Percentiles rank a stretch among this genome's conserved stretches.
Conservation (phyloP, 495 filamentous ascomycete genomes). For the Aspergillus sclerotioniger region DNA sequence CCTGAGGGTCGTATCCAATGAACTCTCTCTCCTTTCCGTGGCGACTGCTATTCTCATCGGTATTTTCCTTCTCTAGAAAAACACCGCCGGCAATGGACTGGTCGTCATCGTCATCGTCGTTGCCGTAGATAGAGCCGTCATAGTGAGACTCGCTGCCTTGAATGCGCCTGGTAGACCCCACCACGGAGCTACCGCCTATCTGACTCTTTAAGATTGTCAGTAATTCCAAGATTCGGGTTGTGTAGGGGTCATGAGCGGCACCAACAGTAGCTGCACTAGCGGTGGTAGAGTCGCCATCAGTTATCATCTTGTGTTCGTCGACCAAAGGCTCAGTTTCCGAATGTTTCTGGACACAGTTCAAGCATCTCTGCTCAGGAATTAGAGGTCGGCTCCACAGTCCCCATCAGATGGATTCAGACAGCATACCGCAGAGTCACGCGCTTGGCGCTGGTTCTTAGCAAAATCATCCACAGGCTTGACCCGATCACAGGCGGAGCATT, state of each 20-base stretch:
- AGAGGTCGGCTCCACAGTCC: constrained; percentile 7
- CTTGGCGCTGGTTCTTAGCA: constrained; percentile 53
- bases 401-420: background rate
- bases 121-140: background rate
- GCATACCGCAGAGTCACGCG: constrained; percentile 49
- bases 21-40: constrained; percentile 10
- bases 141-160: background rate
- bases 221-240: background rate
- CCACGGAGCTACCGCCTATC: constrained; percentile 1
- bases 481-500: constrained; percentile 44
- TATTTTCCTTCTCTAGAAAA: constrained; percentile 17
- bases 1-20: constrained; percentile 17
- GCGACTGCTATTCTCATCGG: constrained; percentile 1
- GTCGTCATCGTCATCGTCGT: constrained; percentile 12
- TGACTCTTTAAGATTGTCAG: constrained; percentile 10
- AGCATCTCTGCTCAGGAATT: constrained; percentile 46
- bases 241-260: background rate
- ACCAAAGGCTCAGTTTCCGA: constrained; percentile 22
- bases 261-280: background rate
- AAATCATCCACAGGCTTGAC: constrained; percentile 51
- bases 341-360: constrained; percentile 48
- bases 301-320: constrained; percentile 17
- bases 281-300: constrained; percentile 9
- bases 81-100: constrained; percentile 19
- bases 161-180: background rate